Conservation (phyloP, 139 green algal genomes). For the Chlorella sp. region DNA sequence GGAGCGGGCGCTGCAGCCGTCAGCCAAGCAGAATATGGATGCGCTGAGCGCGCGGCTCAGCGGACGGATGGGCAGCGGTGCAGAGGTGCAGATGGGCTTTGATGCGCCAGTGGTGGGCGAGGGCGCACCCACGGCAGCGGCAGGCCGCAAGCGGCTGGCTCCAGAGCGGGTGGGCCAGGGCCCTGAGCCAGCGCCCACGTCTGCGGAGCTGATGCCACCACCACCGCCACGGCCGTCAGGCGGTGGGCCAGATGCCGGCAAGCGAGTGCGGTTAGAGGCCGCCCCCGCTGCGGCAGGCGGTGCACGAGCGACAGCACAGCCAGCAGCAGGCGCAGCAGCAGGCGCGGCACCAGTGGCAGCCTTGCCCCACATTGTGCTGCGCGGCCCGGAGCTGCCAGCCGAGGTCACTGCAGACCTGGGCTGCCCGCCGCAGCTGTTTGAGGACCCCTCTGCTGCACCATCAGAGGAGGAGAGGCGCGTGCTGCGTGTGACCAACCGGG, state of each 20-base stretch:
- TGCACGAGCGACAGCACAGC: neutral
- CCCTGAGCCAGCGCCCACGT: neutral
- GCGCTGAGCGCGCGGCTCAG: slow-evolving; percentile 38
- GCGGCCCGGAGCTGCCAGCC: neutral
- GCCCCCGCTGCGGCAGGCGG: neutral
- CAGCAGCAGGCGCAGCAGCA: neutral
- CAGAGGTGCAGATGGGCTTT: slow-evolving; percentile 41
- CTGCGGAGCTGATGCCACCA: slow-evolving; percentile 31
- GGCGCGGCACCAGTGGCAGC: neutral
- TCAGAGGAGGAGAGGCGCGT: neutral
- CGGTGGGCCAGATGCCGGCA: slow-evolving; percentile 3
- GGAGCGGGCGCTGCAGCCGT: slow-evolving; percentile 17
- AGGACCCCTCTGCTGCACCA: neutral
- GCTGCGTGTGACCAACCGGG: slow-evolving; percentile 50
- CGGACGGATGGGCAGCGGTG: slow-evolving; percentile 7
- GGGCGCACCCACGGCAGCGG: neutral
- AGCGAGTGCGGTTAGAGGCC: slow-evolving; percentile 3
- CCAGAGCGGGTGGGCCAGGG: slow-evolving; percentile 3
- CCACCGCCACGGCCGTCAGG: slow-evolving; percentile 8
- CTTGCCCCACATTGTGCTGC: slow-evolving; percentile 21
- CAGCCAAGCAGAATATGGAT: slow-evolving; percentile 2
- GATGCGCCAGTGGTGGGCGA: slow-evolving; percentile 4
- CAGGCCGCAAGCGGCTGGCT: slow-evolving; percentile 13
- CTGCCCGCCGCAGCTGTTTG: neutral
- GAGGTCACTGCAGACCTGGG: slow-evolving; percentile 17